Base-by-base conservation (phyloP, 768 basidiomycete genomes). In the Boletus pseudopeckii region DNA sequence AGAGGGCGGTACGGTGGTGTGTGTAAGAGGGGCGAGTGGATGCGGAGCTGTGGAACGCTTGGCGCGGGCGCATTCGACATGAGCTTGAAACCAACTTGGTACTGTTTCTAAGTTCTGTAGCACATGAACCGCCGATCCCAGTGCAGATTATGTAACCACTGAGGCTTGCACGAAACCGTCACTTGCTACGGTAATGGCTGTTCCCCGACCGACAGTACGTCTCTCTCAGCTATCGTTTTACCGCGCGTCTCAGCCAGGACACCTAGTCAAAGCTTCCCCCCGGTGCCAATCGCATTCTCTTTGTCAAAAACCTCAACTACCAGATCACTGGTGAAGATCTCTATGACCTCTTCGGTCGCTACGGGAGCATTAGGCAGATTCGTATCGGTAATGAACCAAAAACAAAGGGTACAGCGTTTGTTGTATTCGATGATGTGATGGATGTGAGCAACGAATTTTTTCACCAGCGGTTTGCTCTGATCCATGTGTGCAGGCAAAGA, bases 301-400 rank as follows among this genome's bases (percentile, higher is more conserved):
- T 93, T 63, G 90, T 94, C 26, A 95, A 95, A 72, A 96, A 96
- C 66, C 74, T 96, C 50, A 92, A 90, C 71, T 95, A 94, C 73
- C 85, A 86, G 71, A 93, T 93, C 60, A 92, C 86, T 32, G 94
- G 94, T 49, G 90, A 93, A 56, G 94, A 98, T 71, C 71, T 98
- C 62, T 98, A 98, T 71, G 96, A 98, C 75, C 77, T 98, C 58
- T 98, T 99, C 63, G 96, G 94, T 51, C 90, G 93, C 58, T 99
- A 98, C 75, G 96, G 96, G 44, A 90, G 90, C 63, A 90, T 99
- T 62, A 86, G 96, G 46, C 96, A 99, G 72, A 86, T 99, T 58
- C 84, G 96, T 57, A 85, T 97, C 59, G 96, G 96, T 45, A 95
- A 85, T 58, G 90, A 93, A 66, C 77, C 84, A 53, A 98, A 97